Evolutionary conservation across 495 filamentous ascomycete genomes (phyloP).

Genomic region (Bacidia rubella): DNA sequence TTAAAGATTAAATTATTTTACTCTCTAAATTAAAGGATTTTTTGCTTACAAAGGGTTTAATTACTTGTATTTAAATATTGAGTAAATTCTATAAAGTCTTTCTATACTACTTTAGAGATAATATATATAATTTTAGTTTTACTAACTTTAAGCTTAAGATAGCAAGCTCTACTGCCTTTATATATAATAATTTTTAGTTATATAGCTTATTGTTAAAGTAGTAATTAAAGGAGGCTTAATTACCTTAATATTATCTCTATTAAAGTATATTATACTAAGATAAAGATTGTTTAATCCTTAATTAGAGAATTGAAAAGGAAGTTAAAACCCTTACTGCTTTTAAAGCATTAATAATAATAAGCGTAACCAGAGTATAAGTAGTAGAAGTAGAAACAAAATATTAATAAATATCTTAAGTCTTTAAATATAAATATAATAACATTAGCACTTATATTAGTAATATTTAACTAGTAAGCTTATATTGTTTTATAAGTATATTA

Average conservation of each 20-base stretch:
- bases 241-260: background rate
- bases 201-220: background rate
- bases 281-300: background rate
- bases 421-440: background rate
- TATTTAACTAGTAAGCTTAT: background rate
- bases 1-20: background rate
- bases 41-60: background rate
- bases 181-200: background rate
- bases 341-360: background rate
- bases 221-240: background rate
- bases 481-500: background rate
- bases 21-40: background rate
- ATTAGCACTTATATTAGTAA: background rate
- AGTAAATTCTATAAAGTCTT: background rate
- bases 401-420: background rate
- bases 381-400: background rate
- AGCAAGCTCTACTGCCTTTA: background rate
- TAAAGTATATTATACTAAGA: background rate
- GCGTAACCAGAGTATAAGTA: background rate
- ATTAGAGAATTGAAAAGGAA: background rate
- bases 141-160: background rate
- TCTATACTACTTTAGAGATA: background rate
- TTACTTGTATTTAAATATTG: background rate
- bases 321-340: background rate
- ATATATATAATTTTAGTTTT: no score